Conservation (phyloP, 768 basidiomycete genomes). For the Podaxis sp. region DNA sequence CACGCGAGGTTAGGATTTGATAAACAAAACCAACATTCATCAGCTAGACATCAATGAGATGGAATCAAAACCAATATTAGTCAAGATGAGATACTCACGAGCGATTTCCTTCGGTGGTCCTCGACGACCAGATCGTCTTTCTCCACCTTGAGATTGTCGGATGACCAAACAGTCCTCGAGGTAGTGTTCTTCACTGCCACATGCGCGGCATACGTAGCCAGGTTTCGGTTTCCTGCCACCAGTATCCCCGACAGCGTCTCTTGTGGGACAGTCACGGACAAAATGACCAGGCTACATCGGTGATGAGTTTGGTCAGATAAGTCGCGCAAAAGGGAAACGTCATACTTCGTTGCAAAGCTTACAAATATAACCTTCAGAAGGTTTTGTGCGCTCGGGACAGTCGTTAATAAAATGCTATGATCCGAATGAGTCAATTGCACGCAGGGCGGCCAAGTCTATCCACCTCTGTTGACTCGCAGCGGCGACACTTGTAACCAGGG, state of each 20-base stretch:
- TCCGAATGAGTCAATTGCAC: constrained; percentile 8
- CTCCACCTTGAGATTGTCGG: constrained; percentile 43
- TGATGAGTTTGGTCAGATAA: not conserved
- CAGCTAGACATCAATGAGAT: constrained; percentile 46
- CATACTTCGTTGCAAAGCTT: constrained; percentile 73
- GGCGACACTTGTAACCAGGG: constrained; percentile 71
- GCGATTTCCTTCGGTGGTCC: constrained; percentile 75
- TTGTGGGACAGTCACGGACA: constrained; percentile 85
- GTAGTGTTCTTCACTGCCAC: constrained; percentile 83
- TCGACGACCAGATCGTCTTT: constrained; percentile 43
- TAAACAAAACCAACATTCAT: constrained; percentile 98
- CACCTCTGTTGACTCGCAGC: constrained; percentile 77
- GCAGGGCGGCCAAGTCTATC: constrained; percentile 15
- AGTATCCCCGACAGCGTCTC: constrained; percentile 75
- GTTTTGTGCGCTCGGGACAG: constrained; percentile 73
- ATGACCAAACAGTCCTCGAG: constrained; percentile 83
- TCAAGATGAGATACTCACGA: constrained; percentile 48
- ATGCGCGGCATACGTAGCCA: constrained; percentile 90
- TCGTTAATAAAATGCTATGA: constrained; percentile 71
- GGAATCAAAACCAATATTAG: constrained; percentile 1
- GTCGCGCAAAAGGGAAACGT: constrained; percentile 16
- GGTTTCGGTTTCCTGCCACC: constrained; percentile 79
- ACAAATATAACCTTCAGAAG: constrained; percentile 85
- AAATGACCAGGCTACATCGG: constrained; percentile 69
- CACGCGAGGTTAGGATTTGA: constrained; percentile 91